Evolutionary conservation across 352 stramenopile species (phyloP), one percentile per base, ranked within the genome.

Genomic region (Aphanomyces cochlioides): DNA sequence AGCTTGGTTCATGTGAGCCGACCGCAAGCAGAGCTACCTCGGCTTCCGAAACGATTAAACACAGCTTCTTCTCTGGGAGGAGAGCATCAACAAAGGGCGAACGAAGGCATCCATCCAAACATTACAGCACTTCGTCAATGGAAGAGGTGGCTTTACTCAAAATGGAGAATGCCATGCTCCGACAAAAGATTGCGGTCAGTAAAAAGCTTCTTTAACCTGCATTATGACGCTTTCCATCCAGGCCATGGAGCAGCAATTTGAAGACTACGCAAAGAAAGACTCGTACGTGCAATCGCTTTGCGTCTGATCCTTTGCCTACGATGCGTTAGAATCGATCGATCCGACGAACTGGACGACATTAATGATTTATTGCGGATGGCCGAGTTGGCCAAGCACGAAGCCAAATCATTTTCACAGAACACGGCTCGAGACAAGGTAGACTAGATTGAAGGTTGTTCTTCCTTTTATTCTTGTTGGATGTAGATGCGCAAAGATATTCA

Each of bases 361-460:
- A 82, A 92, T 36, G 70, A 76, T n/a, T 43, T 93, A n/a, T 71
- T 93, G 17, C 84, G 87, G 73, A 90, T 86, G 78, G 86, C 86
- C 45, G 82, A 89, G 65, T 77, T 90, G 38, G 86, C 86, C 7
- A 93, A 93, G 45, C 67, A 76, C 7, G 86, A 93, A 56, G 84
- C 86, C 28, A 82, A 89, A 75, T 83, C 79, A 57, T 93, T 89
- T 47, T 79, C 81, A 28, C 76, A 83, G 15, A 93, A 82, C 53
- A 89, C 86, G 28, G 90, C 86, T 0, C 74, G 83, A 59, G 86
- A 93, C 28, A 92, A 92, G 77, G 85, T 92, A 63, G 3, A 47
- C 17, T 50, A 19, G n/a, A n/a, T 56, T 39, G 4, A 43, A 39
- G 2, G 19, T 7, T 69, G n/a, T 48, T 60, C 39, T 15, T 61